Conservation (phyloP, 148 eudicot species). For the Cornus controversa region DNA sequence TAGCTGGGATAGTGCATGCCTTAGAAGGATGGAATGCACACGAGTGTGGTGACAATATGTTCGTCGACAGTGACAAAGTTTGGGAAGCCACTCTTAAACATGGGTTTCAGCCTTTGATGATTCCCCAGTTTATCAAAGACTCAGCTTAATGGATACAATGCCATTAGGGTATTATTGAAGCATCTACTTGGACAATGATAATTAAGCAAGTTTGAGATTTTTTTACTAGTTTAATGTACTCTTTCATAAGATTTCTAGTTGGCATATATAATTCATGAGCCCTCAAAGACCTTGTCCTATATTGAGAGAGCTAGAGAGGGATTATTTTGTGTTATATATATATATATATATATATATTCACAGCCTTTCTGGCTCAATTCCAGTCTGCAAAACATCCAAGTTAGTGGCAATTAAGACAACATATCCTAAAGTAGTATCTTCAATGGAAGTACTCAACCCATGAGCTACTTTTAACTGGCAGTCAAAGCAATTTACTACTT, state of each 20-base stretch:
- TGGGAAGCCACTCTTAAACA: constrained; percentile 52
- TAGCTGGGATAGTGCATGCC: constrained; percentile 59
- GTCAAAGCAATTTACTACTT: constrained; percentile 14
- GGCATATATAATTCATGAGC: too few relatives aligned
- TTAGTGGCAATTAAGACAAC: background rate
- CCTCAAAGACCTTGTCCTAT: too few relatives aligned
- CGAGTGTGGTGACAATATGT: constrained; percentile 39
- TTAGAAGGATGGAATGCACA: constrained; percentile 52
- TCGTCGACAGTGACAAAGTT: constrained; percentile 37
- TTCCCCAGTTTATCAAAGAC: background rate
- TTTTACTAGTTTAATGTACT: too few relatives aligned
- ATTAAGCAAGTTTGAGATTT: too few relatives aligned
- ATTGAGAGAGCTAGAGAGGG: too few relatives aligned
- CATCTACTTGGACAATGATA: too few relatives aligned
- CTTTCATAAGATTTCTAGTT: too few relatives aligned
- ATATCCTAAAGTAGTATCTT: background rate
- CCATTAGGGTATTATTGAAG: too few relatives aligned
- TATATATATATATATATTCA: too few relatives aligned
- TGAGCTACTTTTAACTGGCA: background rate
- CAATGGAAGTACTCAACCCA: background rate
- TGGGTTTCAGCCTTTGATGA: background rate
- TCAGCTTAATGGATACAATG: background rate
- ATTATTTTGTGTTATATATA: too few relatives aligned
- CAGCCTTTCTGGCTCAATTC: constrained; percentile 69
- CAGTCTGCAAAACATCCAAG: constrained; percentile 52